These are phyloP conservation scores for Claviceps paspali DNA, from an alignment of 2,329 filamentous ascomycete species.

Conservation along the genomic window DNA sequence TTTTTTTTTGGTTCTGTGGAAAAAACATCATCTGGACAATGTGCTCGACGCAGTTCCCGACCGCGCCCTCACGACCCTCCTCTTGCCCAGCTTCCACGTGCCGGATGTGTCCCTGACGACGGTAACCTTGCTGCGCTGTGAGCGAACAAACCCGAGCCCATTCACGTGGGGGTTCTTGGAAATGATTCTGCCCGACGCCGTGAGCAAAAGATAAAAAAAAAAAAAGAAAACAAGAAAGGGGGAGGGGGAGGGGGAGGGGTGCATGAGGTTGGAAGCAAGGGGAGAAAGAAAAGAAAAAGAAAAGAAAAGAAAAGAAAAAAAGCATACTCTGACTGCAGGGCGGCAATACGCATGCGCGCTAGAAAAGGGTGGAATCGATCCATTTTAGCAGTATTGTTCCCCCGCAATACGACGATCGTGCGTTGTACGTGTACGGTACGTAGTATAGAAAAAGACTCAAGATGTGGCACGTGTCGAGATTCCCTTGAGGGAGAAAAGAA, in stretches of 20 bases:
- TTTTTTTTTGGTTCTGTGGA: no score
- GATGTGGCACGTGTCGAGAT: no score
- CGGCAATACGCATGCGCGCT: slow-evolving; percentile 31
- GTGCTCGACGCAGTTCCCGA: slow-evolving; percentile 6
- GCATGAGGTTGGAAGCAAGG: no score
- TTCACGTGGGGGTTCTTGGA: slow-evolving; percentile 3
- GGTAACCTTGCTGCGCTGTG: slow-evolving; percentile 11
- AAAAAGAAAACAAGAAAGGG: background rate
- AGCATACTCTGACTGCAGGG: slow-evolving; percentile 31
- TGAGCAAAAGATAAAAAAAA: background rate
- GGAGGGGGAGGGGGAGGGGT: no score
- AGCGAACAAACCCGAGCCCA: slow-evolving; percentile 11
- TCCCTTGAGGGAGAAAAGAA: no score
- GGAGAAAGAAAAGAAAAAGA: background rate
- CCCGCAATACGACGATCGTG: no score
- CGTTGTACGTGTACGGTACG: no score
- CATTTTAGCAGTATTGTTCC: no score
- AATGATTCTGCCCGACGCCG: slow-evolving; percentile 3
- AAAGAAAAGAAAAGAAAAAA: background rate
- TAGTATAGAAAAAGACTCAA: no score
- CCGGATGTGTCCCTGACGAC: slow-evolving; percentile 9
- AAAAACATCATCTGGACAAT: background rate
- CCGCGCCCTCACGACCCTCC: slow-evolving; percentile 11
- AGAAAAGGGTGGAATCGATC: slow-evolving; percentile 20
- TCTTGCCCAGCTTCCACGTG: slow-evolving; percentile 10